Percentiles rank a stretch among this genome's conserved stretches.
Evolutionary conservation across 2,329 filamentous ascomycete genomes (phyloP).

Genomic region (Trichoderma arundinaceum): DNA sequence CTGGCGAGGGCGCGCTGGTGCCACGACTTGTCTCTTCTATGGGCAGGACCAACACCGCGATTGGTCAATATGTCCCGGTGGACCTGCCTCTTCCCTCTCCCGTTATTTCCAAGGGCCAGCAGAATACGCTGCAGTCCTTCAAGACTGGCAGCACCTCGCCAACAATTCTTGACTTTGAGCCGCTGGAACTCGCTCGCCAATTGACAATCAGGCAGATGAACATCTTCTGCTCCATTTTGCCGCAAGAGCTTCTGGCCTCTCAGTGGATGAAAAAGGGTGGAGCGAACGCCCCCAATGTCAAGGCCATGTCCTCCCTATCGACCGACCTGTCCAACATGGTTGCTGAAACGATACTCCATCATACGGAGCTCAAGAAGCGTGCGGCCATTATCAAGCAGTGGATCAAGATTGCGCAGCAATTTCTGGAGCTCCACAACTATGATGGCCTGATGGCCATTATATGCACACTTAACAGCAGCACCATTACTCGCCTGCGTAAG

Average conservation of each 20-base stretch:
- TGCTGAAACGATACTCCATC: conserved; percentile 85
- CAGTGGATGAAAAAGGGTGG: conserved; percentile 93
- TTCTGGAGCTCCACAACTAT: conserved; percentile 90
- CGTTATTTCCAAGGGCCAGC: conserved; percentile 75
- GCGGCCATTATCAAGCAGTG: conserved; percentile 93
- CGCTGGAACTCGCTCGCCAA: conserved; percentile 88
- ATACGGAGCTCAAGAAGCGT: conserved; percentile 90
- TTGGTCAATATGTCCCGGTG: conserved; percentile 70
- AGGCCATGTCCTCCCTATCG: conserved; percentile 89
- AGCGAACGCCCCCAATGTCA: conserved; percentile 82
- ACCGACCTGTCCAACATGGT: conserved; percentile 93
- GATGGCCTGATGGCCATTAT: conserved; percentile 97
- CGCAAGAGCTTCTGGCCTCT: conserved; percentile 87
- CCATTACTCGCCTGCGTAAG: conserved; percentile 82
- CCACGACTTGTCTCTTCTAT: conserved; percentile 84
- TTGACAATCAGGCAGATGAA: conserved; percentile 90
- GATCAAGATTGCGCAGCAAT: conserved; percentile 91
- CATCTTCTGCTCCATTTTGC: conserved; percentile 89
- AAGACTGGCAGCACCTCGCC: conserved; percentile 72
- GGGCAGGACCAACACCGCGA: conserved; percentile 82
- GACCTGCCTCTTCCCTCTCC: conserved; percentile 75
- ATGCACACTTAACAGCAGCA: conserved; percentile 89
- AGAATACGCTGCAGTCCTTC: conserved; percentile 73
- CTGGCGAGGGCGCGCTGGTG: conserved; percentile 74
- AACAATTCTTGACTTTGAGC: conserved; percentile 87